Conservation (phyloP, 1,284 basidiomycete species). For the Prillingera fragicola region DNA sequence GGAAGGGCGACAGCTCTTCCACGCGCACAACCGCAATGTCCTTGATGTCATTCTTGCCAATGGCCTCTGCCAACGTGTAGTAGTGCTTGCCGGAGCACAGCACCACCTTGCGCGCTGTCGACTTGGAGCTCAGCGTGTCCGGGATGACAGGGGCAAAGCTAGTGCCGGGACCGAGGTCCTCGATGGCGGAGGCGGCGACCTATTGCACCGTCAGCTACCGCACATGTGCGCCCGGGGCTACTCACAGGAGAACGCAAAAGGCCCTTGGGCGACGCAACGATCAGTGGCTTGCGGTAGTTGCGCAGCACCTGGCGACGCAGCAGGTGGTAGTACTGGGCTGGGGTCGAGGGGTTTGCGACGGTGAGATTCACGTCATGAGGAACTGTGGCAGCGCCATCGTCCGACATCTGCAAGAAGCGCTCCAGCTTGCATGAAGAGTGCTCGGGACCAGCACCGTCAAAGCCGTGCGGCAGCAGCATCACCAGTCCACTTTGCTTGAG, state of each 20-base stretch:
- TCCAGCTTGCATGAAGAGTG: constrained; percentile 82
- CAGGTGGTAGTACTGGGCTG: constrained; percentile 84
- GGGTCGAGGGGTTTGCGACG: constrained; percentile 75
- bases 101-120: constrained; percentile 34
- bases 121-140: constrained; percentile 48
- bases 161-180: constrained; percentile 60
- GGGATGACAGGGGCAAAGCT: constrained; percentile 67
- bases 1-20: constrained; percentile 82
- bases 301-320: constrained; percentile 73
- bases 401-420: constrained; percentile 63
- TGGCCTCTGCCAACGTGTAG: constrained; percentile 72
- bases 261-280: constrained; percentile 77
- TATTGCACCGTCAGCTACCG: constrained; percentile 38
- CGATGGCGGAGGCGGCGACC: constrained; percentile 67
- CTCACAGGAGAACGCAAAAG: constrained; percentile 69
- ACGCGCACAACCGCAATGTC: constrained; percentile 60
- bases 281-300: constrained; percentile 76
- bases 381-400: constrained; percentile 34
- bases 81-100: constrained; percentile 72
- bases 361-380: constrained; percentile 65
- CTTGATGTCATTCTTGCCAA: constrained; percentile 54
- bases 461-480: constrained; percentile 75
- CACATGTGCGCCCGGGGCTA: constrained; percentile 15
- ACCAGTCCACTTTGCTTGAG: constrained; percentile 84
- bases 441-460: constrained; percentile 85